These are phyloP conservation scores for Alternaria brassicae DNA, from an alignment of 2,329 filamentous ascomycete genomes.

Conservation along the genomic window DNA sequence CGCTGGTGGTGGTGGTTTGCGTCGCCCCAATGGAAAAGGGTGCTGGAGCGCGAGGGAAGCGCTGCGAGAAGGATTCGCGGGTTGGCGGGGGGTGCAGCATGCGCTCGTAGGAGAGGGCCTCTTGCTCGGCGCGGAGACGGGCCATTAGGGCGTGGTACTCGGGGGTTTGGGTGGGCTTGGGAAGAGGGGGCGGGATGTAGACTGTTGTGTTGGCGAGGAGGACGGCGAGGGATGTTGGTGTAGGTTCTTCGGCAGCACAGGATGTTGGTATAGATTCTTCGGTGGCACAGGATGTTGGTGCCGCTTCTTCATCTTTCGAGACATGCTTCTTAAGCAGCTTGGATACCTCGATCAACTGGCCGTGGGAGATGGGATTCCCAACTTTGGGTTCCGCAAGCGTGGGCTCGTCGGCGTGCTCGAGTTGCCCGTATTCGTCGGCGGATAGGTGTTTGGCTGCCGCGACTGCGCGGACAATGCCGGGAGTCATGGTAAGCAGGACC, in stretches of 20 bases:
- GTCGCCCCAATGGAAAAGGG: constrained; percentile 57
- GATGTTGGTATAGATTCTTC: constrained; percentile 38
- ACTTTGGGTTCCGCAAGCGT: constrained; percentile 59
- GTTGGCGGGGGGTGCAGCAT: constrained; percentile 71
- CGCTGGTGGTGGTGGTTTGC: constrained; percentile 54
- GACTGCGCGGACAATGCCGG: constrained; percentile 70
- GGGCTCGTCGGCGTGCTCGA: constrained; percentile 54
- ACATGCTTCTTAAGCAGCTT: constrained; percentile 55
- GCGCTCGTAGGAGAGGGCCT: constrained; percentile 80
- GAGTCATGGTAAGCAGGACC: constrained; percentile 81
- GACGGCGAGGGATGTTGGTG: constrained; percentile 63
- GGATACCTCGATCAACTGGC: constrained; percentile 70
- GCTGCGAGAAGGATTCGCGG: constrained; percentile 66
- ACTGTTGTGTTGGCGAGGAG: constrained; percentile 75
- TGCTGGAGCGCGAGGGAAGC: constrained; percentile 59
- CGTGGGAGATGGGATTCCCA: constrained; percentile 75
- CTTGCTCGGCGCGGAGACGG: constrained; percentile 80
- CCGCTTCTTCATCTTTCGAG: not conserved
- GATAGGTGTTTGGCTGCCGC: constrained; percentile 39
- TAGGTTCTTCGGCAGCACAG: constrained; percentile 62
- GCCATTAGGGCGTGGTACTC: constrained; percentile 91
- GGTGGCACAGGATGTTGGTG: too few relatives aligned
- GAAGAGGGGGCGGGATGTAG: constrained; percentile 79
- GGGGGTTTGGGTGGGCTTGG: constrained; percentile 70
- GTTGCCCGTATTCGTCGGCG: constrained; percentile 29